These are phyloP conservation scores for Sophora flavescens DNA, from an alignment of 306 rosid genomes.

Conservation along the genomic window DNA sequence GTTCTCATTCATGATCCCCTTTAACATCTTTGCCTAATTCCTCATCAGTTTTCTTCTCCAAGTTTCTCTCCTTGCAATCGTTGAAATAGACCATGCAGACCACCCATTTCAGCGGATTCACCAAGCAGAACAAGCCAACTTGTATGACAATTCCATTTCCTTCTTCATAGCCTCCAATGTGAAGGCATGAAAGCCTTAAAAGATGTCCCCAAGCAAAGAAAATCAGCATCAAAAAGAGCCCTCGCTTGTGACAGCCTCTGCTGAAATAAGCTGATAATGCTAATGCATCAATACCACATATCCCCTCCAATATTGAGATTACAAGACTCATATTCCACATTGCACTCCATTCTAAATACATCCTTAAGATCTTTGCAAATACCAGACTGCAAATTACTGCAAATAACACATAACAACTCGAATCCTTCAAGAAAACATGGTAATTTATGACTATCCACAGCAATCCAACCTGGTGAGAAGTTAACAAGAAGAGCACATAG, in stretches of 20 bases:
- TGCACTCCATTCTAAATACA: conserved; percentile 64
- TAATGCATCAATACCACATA: conserved; percentile 55
- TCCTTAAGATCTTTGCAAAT: conserved; percentile 43
- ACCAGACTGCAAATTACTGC: conserved; percentile 30
- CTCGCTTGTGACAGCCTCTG: conserved; percentile 48
- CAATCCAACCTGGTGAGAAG: conserved; percentile 47
- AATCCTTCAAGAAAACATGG: background rate
- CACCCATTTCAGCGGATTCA: conserved; percentile 65
- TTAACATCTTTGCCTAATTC: conserved; percentile 42
- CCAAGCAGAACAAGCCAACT: conserved; percentile 51
- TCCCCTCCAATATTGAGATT: conserved; percentile 61
- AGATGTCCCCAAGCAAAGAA: conserved; percentile 60
- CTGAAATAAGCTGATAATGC: conserved; percentile 53
- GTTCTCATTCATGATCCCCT: conserved; percentile 28
- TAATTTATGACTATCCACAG: conserved; percentile 32
- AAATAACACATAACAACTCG: background rate
- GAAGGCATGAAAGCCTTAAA: conserved; percentile 55
- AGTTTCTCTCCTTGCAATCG: conserved; percentile 51
- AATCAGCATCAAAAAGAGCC: conserved; percentile 59
- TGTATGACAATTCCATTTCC: conserved; percentile 43
- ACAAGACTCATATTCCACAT: conserved; percentile 68
- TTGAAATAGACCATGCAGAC: conserved; percentile 56
- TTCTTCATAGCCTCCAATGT: conserved; percentile 47
- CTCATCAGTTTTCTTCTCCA: conserved; percentile 51
- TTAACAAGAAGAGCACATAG: conserved; percentile 43